Conservation (phyloP, 2,329 filamentous ascomycete species). For the Huntiella bhutanensis region DNA sequence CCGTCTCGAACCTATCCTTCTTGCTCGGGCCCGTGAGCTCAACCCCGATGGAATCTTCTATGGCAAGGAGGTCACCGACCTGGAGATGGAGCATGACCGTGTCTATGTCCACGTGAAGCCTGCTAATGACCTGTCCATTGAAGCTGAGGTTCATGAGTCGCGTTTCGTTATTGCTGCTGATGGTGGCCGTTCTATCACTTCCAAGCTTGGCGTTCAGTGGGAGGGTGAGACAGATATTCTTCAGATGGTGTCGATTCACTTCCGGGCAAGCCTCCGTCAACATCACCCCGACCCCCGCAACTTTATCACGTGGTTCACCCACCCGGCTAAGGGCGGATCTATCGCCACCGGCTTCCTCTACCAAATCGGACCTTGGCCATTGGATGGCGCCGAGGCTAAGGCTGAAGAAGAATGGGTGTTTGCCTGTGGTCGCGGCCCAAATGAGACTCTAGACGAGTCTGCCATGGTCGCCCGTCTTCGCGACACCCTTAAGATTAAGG, state of each 20-base stretch:
- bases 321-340: constrained; percentile 6
- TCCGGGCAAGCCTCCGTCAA: constrained; percentile 1
- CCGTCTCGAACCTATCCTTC: constrained; percentile 5
- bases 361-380: constrained; percentile 7
- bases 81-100: neutral
- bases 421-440: constrained; percentile 1
- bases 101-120: neutral
- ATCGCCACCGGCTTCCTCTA: constrained; percentile 8
- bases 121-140: neutral
- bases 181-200: constrained; percentile 2
- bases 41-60: constrained; percentile 6
- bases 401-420: constrained; percentile 2
- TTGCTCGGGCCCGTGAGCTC: constrained; percentile 4
- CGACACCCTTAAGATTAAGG: constrained; percentile 5
- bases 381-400: neutral
- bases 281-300: constrained; percentile 5
- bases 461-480: constrained; percentile 4
- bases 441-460: constrained; percentile 2
- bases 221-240: constrained; percentile 5
- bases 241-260: constrained; percentile 7
- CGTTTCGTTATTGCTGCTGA: constrained; percentile 5
- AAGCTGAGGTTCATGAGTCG: neutral
- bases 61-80: constrained; percentile 4
- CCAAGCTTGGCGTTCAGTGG: constrained; percentile 5
- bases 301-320: constrained; percentile 8